A percentile compares a stretch with the other conserved stretches of the same genome.
These are phyloP conservation scores for Termitomyces sp. DNA, from an alignment of 768 basidiomycete species.

Conservation along the genomic window DNA sequence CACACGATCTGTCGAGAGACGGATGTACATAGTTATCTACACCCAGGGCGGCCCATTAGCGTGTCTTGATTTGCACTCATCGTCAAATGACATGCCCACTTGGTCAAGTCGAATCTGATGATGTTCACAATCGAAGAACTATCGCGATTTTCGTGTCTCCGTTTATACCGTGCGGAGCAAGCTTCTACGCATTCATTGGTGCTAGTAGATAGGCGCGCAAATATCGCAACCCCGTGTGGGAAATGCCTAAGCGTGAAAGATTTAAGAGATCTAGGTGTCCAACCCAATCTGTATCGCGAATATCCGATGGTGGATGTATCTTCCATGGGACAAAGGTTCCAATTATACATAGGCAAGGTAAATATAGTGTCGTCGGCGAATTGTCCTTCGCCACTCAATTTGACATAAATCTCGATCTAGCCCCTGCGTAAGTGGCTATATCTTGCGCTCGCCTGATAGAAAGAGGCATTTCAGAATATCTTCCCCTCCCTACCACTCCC, in stretches of 20 bases:
- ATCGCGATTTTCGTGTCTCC: constrained; percentile 13
- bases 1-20: background rate
- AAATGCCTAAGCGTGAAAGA: background rate
- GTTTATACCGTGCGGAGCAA: background rate
- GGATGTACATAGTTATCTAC: background rate
- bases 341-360: background rate
- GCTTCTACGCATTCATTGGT: background rate
- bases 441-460: background rate
- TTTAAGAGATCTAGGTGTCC: background rate
- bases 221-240: constrained; percentile 10
- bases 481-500: background rate
- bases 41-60: background rate
- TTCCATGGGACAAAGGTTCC: background rate
- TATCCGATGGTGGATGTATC: background rate
- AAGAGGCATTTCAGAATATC: background rate
- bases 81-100: background rate
- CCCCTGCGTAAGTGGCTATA: background rate
- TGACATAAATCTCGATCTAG: constrained; percentile 9
- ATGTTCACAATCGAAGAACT: background rate
- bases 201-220: constrained; percentile 3
- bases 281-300: background rate
- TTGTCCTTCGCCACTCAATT: constrained; percentile 7
- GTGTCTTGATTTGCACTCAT: too few relatives aligned
- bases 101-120: background rate
- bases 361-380: constrained; percentile 8